phyloP scores from a whole-genome alignment of 2,329 filamentous ascomycete species.

The Penicillium sp. region DNA sequence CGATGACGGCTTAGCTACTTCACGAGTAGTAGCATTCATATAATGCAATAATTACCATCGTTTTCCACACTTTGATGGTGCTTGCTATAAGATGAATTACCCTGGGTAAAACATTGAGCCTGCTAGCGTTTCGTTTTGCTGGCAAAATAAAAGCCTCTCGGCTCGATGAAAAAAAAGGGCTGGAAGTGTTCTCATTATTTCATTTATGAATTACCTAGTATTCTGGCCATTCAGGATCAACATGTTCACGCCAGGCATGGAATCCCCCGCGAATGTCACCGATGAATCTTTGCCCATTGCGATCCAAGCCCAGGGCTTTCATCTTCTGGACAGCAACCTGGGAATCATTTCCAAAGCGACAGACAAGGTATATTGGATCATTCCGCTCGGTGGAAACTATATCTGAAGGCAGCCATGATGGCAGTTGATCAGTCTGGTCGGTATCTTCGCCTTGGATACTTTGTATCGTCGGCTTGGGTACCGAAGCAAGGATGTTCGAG shows the following conservation, averaged over 20 bases:
- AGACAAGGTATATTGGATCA: slow-evolving; percentile 42
- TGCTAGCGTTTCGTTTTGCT: too few relatives aligned
- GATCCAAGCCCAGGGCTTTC: slow-evolving; percentile 36
- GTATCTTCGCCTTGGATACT: neutral
- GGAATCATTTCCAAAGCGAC: slow-evolving; percentile 47
- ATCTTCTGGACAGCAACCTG: slow-evolving; percentile 42
- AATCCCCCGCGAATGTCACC: slow-evolving; percentile 42
- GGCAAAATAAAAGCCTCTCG: too few relatives aligned
- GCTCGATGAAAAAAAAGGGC: too few relatives aligned
- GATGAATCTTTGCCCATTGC: slow-evolving; percentile 31
- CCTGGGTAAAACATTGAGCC: too few relatives aligned
- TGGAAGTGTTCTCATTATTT: too few relatives aligned
- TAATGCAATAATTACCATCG: neutral
- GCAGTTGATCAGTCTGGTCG: slow-evolving; percentile 10
- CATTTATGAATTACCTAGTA: slow-evolving; percentile 3
- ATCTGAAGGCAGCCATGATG: slow-evolving; percentile 27
- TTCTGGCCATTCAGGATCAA: slow-evolving; percentile 34
- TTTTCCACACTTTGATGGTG: too few relatives aligned
- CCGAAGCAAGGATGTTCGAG: slow-evolving; percentile 36
- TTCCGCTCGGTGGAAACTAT: slow-evolving; percentile 20
- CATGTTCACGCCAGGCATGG: slow-evolving; percentile 39
- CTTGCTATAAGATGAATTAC: too few relatives aligned
- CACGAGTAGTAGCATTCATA: slow-evolving; percentile 25
- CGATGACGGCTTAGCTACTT: slow-evolving; percentile 26
- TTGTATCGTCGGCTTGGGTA: slow-evolving; percentile 1